These are phyloP conservation scores for Solanum sejunctum DNA, from an alignment of 257 asterid species.

Conservation along the genomic window DNA sequence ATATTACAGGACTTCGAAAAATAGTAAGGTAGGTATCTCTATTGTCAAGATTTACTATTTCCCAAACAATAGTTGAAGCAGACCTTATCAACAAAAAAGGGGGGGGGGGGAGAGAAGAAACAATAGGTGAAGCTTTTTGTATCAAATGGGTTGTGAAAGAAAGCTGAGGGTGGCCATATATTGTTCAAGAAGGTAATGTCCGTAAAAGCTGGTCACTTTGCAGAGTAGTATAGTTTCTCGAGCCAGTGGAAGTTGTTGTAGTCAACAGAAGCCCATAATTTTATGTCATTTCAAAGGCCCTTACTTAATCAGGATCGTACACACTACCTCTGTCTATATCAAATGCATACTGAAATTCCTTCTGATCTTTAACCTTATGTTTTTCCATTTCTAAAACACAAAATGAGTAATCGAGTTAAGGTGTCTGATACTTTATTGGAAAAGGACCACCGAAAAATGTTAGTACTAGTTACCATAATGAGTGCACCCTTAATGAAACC, in stretches of 20 bases:
- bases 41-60: background rate
- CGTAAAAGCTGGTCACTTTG: background rate
- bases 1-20: background rate
- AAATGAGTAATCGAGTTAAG: background rate
- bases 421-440: background rate
- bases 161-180: slow-evolving; percentile 3
- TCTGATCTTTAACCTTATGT: background rate
- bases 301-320: background rate
- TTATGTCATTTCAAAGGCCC: background rate
- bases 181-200: background rate
- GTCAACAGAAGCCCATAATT: background rate
- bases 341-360: background rate
- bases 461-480: background rate
- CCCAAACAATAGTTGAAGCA: background rate
- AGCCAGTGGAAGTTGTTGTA: background rate
- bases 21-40: slow-evolving; percentile 3
- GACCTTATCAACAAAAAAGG: background rate
- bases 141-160: background rate
- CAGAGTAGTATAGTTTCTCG: background rate
- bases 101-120: background rate
- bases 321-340: background rate
- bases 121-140: background rate
- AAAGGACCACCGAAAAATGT: background rate
- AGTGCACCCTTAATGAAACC: background rate
- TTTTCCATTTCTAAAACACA: background rate